Base-by-base conservation (phyloP, 768 basidiomycete genomes). In the Rhodosporidiobolus odoratus region DNA sequence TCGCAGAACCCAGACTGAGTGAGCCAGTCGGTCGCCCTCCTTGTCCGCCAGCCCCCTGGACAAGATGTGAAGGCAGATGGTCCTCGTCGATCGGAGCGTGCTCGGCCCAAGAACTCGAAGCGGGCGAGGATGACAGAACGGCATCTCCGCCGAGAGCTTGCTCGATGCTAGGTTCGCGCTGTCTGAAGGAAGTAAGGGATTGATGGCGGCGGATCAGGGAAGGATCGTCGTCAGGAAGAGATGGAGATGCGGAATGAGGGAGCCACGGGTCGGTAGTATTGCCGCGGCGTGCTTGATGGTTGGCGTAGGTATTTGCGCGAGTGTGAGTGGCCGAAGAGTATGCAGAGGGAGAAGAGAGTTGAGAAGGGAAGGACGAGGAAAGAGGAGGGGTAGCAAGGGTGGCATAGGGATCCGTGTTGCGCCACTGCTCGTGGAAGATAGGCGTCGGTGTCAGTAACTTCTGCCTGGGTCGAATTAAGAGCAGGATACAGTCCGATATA, bases 211-310 rank as follows among this genome's bases (percentile, higher is more conserved):
- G 65, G 37, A 72, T 41, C 35, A 47, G 64, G 25, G 61, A 58
- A 1, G 61, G 47, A 27, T 67, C 56, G 47, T 72, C 71, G 27
- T 30, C 58, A 27, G 50, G 16, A 35, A n/a, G 15, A 5, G 61
- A 40, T 9, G 47, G 25, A n/a, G 41, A 32, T 35, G 60, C 45
- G 37, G 65, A 37, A 4, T 62, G 45, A 3, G 54, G 54, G 7
- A 57, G 53, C 73, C 69, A 73, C 10, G 69, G 65, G 54, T 74
- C 69, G 37, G 68, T 63, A 5, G 66, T 61, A 30, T n/a, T 52
- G 25, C 43, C 58, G 41, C 50, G 63, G 2, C 40, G 66, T 40
- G 41, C 58, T 41, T 43, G 58, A 2, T 32, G 23, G 19, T 56
- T 16, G 16, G 57, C 41, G 41, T 60, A 58, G 30, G 63, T 60